phyloP scores from a whole-genome alignment of 2,329 filamentous ascomycete genomes.

The Fusarium mexicanum region DNA sequence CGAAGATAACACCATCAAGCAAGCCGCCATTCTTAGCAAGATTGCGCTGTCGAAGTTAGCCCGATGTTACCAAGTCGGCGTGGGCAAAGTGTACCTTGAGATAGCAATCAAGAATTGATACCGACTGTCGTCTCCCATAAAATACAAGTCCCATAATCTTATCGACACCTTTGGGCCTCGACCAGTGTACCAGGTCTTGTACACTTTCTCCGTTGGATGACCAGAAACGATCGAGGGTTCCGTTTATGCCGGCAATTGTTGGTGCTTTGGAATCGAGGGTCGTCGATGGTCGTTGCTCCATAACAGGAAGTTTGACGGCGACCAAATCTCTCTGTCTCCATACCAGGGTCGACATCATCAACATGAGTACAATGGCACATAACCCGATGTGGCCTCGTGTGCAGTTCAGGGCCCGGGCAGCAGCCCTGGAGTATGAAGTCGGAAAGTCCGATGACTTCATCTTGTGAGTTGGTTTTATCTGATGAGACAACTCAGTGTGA shows the following conservation, averaged over 20 bases:
- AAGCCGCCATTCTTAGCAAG: slow-evolving; percentile 56
- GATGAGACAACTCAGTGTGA: not conserved
- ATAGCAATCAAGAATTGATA: slow-evolving; percentile 60
- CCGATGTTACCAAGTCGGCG: not conserved
- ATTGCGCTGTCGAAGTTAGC: slow-evolving; percentile 49
- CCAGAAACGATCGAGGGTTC: slow-evolving; percentile 36
- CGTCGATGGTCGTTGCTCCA: slow-evolving; percentile 13
- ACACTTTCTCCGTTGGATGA: slow-evolving; percentile 31
- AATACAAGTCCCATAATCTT: slow-evolving; percentile 59
- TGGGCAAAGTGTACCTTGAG: slow-evolving; percentile 46
- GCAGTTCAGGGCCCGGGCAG: slow-evolving; percentile 10
- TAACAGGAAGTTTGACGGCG: slow-evolving; percentile 7
- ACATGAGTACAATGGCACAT: slow-evolving; percentile 28
- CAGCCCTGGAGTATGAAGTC: not conserved
- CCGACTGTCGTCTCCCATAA: slow-evolving; percentile 55
- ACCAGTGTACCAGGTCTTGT: slow-evolving; percentile 30
- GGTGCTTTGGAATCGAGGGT: not conserved
- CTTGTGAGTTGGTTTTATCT: not conserved
- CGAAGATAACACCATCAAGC: slow-evolving; percentile 57
- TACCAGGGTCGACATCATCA: slow-evolving; percentile 28
- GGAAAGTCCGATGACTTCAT: slow-evolving; percentile 24
- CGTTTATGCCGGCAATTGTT: not conserved
- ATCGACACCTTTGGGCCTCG: slow-evolving; percentile 26
- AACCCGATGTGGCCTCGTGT: slow-evolving; percentile 26
- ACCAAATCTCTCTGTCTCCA: slow-evolving; percentile 31